Evolutionary conservation across 2,329 filamentous ascomycete genomes (phyloP).

Genomic region (Colletotrichum liriopes): DNA sequence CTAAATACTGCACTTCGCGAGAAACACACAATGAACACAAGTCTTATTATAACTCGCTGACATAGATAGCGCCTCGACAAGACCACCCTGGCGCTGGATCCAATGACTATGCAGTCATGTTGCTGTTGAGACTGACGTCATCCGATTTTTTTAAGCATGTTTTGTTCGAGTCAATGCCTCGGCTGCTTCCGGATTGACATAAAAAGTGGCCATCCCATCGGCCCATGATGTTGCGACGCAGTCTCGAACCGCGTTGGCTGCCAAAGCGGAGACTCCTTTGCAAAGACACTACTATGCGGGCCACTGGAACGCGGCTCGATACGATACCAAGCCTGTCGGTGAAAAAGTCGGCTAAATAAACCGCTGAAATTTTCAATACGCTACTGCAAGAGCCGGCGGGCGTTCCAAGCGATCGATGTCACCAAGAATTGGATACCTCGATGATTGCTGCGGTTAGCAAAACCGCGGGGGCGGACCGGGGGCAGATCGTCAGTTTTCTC

Average conservation of each 20-base stretch:
- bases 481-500: slow-evolving; percentile 23
- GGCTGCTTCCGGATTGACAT: slow-evolving; percentile 32
- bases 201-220: slow-evolving; percentile 33
- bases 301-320: not conserved
- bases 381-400: slow-evolving; percentile 8
- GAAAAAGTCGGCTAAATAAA: slow-evolving; percentile 14
- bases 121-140: not conserved
- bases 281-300: not conserved
- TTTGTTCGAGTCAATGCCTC: slow-evolving; percentile 1
- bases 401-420: slow-evolving; percentile 10
- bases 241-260: slow-evolving; percentile 22
- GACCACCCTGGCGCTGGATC: slow-evolving; percentile 1
- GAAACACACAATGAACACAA: not conserved
- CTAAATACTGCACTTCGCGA: not conserved
- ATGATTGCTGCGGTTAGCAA: slow-evolving; percentile 40
- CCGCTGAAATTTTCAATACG: not conserved
- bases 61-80: slow-evolving; percentile 8
- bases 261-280: slow-evolving; percentile 16
- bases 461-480: slow-evolving; percentile 34
- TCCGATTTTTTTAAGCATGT: not conserved
- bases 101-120: not conserved
- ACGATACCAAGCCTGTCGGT: slow-evolving; percentile 7
- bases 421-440: slow-evolving; percentile 21
- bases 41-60: not conserved
- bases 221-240: slow-evolving; percentile 32